Evolutionary conservation across 75 land plant genomes (phyloP), one percentile per base, ranked within the genome.

Genomic region (Isoetes taiwanensis): DNA sequence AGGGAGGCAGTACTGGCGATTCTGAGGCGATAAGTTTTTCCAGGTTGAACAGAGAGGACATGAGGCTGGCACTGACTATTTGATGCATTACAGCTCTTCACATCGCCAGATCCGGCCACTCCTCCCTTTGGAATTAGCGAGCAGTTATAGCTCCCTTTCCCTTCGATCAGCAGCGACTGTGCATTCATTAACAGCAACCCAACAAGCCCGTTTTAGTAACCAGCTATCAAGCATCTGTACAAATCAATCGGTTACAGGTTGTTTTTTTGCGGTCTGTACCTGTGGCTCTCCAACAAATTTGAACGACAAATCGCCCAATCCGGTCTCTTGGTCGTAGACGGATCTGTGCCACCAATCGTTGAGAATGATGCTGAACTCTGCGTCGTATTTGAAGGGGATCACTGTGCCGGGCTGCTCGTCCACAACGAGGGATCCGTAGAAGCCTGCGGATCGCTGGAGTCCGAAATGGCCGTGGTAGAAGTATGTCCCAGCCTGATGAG

Each of bases 401-500:
- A 16, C 16, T 10, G 41, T 59, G 5, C 66, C 58, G 1, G 76
- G 59, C 0, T 70, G 64, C 30, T 63, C 64, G 8, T 67, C 62
- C 2, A 87, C 90, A 2, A 64, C 59, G 21, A 84, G 59, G 28
- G 73, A 64, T 2, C 90, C 94, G 40, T 84, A 72, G 31, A 86
- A 60, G 4, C 93, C 89, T 3, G 77, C 74, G 34, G 72, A 63
- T 2, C 84, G 72, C 46, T 80, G 84, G 71, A 86, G 64, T 3
- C 93, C 93, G 40, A 76, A 74, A 66, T 84, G 89, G n/a, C 82
- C 93, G 52, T 86, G 89, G 58, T 84, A 86, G 27, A 84, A 29
- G 38, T 80, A 86, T 5, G 89, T 80, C 25, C 93, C 93, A 23
- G 89, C 57, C 93, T 84, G 33, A 10, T 12, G 43, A 61, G n/a